Percentiles rank a stretch among this genome's conserved stretches.
Evolutionary conservation across 257 asterid genomes (phyloP).

Genomic region (Cruciata laevipes): DNA sequence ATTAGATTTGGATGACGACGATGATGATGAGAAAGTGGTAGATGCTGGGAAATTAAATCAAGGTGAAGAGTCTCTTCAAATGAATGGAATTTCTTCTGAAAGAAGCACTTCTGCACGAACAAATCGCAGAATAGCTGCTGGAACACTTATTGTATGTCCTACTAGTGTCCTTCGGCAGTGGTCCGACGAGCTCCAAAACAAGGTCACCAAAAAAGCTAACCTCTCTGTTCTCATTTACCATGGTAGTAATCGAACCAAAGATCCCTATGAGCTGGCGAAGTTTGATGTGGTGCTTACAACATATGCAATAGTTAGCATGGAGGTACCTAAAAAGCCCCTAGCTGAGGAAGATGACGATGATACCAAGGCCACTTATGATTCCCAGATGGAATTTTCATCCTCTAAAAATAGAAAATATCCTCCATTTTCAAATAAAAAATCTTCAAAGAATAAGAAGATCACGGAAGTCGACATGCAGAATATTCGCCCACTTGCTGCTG

Average conservation of each 20-base stretch:
- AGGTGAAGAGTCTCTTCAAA: conserved; percentile 31
- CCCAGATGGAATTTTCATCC: conserved; percentile 33
- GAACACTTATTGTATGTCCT: conserved; percentile 96
- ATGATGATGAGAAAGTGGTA: conserved; percentile 28
- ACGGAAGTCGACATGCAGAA: conserved; percentile 47
- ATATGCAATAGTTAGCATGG: conserved; percentile 96
- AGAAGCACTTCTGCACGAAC: conserved; percentile 30
- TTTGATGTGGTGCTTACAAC: conserved; percentile 95
- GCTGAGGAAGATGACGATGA: conserved; percentile 65
- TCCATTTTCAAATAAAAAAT: conserved; percentile 39
- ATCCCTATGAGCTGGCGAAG: conserved; percentile 76
- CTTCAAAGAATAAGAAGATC: conserved; percentile 57
- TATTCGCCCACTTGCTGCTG: conserved; percentile 90
- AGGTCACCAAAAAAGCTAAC: conserved; percentile 72
- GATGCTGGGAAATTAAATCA: conserved; percentile 26
- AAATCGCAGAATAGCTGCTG: conserved; percentile 81
- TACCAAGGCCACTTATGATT: conserved; percentile 22
- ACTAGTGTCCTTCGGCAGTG: conserved; percentile 98
- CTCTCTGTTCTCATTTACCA: conserved; percentile 83
- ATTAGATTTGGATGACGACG: conserved; percentile 84
- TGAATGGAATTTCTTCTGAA: conserved; percentile 23
- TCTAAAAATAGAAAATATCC: conserved; percentile 57
- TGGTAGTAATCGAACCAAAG: conserved; percentile 88
- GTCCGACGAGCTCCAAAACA: conserved; percentile 84
- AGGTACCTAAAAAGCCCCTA: conserved; percentile 96